These are phyloP conservation scores for Trichocomaceae sp. DNA, from an alignment of 2,329 filamentous ascomycete species.

Conservation along the genomic window DNA sequence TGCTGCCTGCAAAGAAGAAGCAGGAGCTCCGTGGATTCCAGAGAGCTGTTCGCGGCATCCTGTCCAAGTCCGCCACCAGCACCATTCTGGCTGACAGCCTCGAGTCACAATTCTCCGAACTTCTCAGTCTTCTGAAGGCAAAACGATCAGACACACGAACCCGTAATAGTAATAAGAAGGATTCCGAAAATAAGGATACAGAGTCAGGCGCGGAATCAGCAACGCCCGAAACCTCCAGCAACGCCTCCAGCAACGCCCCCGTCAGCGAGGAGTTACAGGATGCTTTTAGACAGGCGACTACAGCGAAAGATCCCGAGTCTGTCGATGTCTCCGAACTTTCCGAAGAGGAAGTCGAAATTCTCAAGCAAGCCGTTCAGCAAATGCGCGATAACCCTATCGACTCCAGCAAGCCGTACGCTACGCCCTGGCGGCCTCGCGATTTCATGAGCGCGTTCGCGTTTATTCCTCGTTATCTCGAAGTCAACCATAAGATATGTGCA, in stretches of 20 bases:
- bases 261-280: constrained; percentile 26
- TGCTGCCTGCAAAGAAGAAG: constrained; percentile 64
- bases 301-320: constrained; percentile 23
- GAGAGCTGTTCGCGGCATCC: constrained; percentile 56
- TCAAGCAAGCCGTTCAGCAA: constrained; percentile 53
- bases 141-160: constrained; percentile 21
- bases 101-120: constrained; percentile 49
- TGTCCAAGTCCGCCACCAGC: constrained; percentile 48
- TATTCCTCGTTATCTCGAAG: constrained; percentile 90
- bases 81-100: constrained; percentile 43
- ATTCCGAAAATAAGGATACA: neutral
- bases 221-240: constrained; percentile 15
- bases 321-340: constrained; percentile 43
- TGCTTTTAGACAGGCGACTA: constrained; percentile 25
- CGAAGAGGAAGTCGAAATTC: constrained; percentile 41
- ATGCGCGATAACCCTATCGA: constrained; percentile 73
- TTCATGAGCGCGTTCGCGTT: constrained; percentile 93
- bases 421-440: constrained; percentile 79
- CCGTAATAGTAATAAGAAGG: constrained; percentile 14
- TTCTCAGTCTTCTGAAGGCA: constrained; percentile 45
- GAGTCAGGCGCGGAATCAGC: constrained; percentile 3
- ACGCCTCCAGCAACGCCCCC: constrained; percentile 13
- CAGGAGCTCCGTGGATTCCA: constrained; percentile 68
- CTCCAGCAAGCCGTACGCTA: constrained; percentile 72
- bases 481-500: constrained; percentile 94